Evolutionary conservation across 768 basidiomycete genomes (phyloP), one percentile per base, ranked within the genome.

Genomic region (Mycena crocata): DNA sequence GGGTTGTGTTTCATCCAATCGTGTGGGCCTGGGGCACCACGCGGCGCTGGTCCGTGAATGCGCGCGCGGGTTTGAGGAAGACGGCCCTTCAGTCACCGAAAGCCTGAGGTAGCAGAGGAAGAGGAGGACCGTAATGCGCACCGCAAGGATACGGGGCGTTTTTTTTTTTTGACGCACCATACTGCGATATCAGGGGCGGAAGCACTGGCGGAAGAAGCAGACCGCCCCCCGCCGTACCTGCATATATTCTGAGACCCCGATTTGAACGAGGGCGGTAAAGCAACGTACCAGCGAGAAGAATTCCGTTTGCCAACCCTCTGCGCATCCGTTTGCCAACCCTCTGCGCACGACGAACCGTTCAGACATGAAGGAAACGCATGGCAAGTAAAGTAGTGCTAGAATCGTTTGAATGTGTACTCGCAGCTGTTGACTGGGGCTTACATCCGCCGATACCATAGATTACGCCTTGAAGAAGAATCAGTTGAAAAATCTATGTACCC

Each of bases 271-370:
- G 49, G 52, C 6, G 49, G 12, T 6, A n/a, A 58, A 24, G 28
- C 24, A 30, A 66, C 62, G 9, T 30, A 64, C 77, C 78, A 34
- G 75, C 76, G 55, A 75, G 75, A 48, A 78, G 71, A 32, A 76
- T 71, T 4, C 78, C 77, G 44, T 75, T 76, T 5, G 78, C 78
- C 6, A 76, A n/a, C n/a, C n/a, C n/a, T n/a, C n/a, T n/a, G n/a
- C n/a, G n/a, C n/a, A n/a, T n/a, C n/a, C n/a, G n/a, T n/a, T n/a
- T 5, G 78, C 78, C 6, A 76, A 62, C 3, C 76, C 77, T 35
- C 78, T 59, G 15, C 73, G 70, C 12, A 62, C 57, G 28, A 74
- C 69, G 60, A 78, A 79, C 78, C 77, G 78, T 66, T 79, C 78
- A 3, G 77, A 66, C 24, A 78, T 45, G 46, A 71, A 75, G 5